These are phyloP conservation scores for Sphenostylis stenocarpa DNA, from an alignment of 306 rosid species.

Conservation along the genomic window DNA sequence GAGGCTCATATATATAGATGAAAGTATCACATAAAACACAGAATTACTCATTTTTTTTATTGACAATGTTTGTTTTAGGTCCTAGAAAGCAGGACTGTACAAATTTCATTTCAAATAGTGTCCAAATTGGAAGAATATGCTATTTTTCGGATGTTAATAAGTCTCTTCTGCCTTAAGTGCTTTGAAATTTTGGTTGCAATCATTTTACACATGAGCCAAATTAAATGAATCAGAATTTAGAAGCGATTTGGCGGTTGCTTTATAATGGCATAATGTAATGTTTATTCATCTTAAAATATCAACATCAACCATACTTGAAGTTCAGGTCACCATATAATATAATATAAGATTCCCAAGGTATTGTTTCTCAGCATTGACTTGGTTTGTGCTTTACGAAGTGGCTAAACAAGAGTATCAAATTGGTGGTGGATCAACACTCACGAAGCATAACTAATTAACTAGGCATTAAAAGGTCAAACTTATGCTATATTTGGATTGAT, in stretches of 20 bases:
- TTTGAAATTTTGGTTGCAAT: background rate
- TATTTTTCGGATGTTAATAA: conserved; percentile 25
- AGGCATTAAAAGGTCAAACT: conserved; percentile 28
- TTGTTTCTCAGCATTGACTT: conserved; percentile 26
- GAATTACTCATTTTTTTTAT: background rate
- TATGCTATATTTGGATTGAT: conserved; percentile 21
- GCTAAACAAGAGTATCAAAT: conserved; percentile 33
- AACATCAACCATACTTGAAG: conserved; percentile 28
- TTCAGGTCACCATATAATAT: conserved; percentile 23
- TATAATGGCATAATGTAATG: conserved; percentile 7
- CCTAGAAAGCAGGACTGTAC: conserved; percentile 2
- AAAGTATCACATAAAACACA: background rate
- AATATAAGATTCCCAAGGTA: background rate
- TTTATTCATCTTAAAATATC: conserved; percentile 6
- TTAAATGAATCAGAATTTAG: conserved; percentile 11
- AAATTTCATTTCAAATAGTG: conserved; percentile 27
- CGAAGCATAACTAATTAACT: conserved; percentile 11
- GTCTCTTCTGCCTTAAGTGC: background rate
- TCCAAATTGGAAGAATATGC: conserved; percentile 44
- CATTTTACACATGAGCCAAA: conserved; percentile 9
- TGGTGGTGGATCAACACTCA: conserved; percentile 26
- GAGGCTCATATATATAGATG: conserved; percentile 26
- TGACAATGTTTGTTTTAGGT: conserved; percentile 41
- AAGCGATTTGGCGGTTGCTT: conserved; percentile 21
- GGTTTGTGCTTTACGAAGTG: conserved; percentile 29